Evolutionary conservation across 2,329 filamentous ascomycete species (phyloP).

Genomic region (Talaromyces funiculosus): DNA sequence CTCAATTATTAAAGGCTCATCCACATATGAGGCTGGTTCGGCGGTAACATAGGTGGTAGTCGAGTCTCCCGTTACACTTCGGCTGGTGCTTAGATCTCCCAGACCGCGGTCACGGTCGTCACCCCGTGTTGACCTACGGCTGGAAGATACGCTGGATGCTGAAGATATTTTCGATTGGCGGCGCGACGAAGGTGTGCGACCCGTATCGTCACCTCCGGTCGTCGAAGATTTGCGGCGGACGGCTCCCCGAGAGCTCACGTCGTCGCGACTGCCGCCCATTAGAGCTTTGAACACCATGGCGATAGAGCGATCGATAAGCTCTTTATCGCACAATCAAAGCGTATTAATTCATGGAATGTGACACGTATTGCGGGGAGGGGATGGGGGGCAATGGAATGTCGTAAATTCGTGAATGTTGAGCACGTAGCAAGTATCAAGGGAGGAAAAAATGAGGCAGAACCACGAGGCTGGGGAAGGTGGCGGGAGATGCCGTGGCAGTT

Average conservation of each 20-base stretch:
- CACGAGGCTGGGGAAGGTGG: conserved; percentile 15
- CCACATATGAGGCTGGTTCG: conserved; percentile 26
- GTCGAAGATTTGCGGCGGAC: conserved; percentile 26
- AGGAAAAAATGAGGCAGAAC: neutral
- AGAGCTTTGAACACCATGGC: conserved; percentile 35
- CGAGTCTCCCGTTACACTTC: conserved; percentile 15
- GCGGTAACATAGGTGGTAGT: conserved; percentile 35
- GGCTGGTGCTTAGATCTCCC: conserved; percentile 28
- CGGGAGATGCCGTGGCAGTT: conserved; percentile 4
- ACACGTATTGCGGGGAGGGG: neutral
- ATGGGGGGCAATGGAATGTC: neutral
- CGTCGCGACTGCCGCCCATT: conserved; percentile 31
- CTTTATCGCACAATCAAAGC: conserved; percentile 10
- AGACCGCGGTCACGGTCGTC: conserved; percentile 39
- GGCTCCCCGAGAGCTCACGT: conserved; percentile 26
- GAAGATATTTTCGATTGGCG: conserved; percentile 23
- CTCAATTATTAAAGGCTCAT: conserved; percentile 26
- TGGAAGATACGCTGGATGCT: conserved; percentile 23
- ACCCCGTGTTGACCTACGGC: conserved; percentile 40
- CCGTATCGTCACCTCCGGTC: conserved; percentile 12
- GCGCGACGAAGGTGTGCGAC: conserved; percentile 15
- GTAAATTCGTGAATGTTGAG: neutral
- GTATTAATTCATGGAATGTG: conserved; percentile 13
- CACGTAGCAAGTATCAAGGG: neutral
- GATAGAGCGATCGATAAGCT: conserved; percentile 16